A percentile compares a stretch with the other conserved stretches of the same genome.
Evolutionary conservation across 805 yeast genomes (phyloP).

Genomic region (Hanseniaspora nectarophila): DNA sequence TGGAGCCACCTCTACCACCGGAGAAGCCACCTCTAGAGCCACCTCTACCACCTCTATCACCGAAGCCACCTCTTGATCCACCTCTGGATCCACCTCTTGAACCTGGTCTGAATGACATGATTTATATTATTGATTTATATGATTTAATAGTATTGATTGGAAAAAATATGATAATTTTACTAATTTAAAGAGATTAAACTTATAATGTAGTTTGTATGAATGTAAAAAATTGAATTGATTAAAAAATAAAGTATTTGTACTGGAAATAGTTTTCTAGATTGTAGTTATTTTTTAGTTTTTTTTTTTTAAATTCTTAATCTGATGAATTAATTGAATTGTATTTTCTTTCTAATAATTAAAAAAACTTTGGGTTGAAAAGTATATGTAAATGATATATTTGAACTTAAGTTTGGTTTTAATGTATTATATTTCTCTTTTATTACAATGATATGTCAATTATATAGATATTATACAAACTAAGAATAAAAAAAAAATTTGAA

Average conservation of each 20-base stretch:
- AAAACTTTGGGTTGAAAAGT: conserved; percentile 3
- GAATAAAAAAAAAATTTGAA: no score
- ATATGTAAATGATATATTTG: background rate
- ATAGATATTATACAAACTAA: no score
- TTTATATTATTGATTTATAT: conserved; percentile 14
- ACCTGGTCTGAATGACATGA: conserved; percentile 71
- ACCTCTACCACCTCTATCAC: conserved; percentile 40
- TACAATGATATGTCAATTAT: no score
- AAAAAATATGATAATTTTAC: background rate
- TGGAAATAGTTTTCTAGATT: no score
- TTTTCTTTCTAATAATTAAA: background rate
- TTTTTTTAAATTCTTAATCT: background rate
- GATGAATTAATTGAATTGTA: background rate
- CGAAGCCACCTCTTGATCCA: conserved; percentile 41
- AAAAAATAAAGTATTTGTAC: no score
- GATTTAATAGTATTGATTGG: background rate
- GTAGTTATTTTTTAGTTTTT: background rate
- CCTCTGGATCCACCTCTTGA: conserved; percentile 44
- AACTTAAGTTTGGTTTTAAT: background rate
- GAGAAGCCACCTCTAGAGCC: conserved; percentile 36
- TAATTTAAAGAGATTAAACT: background rate
- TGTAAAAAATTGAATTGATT: no score
- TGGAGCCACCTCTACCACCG: conserved; percentile 37
- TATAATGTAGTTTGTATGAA: background rate
- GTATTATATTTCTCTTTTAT: no score